Conservation (phyloP, 164 flowering plant species). For the Litsea cubeba region DNA sequence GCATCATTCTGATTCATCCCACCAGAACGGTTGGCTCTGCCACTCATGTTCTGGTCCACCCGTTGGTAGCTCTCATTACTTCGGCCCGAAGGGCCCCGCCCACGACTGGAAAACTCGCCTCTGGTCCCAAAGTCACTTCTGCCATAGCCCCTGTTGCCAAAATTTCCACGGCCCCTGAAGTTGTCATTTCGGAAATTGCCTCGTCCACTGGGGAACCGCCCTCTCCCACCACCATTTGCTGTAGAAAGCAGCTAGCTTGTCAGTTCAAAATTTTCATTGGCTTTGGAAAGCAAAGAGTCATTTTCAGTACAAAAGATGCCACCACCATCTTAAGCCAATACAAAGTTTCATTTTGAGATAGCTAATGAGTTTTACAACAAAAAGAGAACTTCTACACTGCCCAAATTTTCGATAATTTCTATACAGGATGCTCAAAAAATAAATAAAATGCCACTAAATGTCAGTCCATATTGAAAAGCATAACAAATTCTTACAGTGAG, state of each 20-base stretch:
- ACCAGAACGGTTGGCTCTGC: conserved; percentile 36
- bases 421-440: too few relatives aligned
- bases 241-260: conserved; percentile 16
- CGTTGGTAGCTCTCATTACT: conserved; percentile 48
- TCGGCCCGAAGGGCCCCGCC: conserved; percentile 36
- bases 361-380: too few relatives aligned
- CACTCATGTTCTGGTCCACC: conserved; percentile 48
- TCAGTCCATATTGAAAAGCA: too few relatives aligned
- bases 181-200: conserved; percentile 15
- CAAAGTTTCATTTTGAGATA: too few relatives aligned
- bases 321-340: too few relatives aligned
- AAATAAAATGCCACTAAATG: too few relatives aligned
- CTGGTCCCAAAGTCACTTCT: conserved; percentile 55
- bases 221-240: conserved; percentile 37
- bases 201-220: conserved; percentile 34
- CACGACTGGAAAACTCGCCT: conserved; percentile 54
- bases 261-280: not conserved
- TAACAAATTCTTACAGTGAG: too few relatives aligned
- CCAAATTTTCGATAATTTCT: too few relatives aligned
- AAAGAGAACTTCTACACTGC: too few relatives aligned
- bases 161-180: conserved; percentile 35
- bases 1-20: conserved; percentile 5
- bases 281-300: too few relatives aligned
- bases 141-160: conserved; percentile 46
- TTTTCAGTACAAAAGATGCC: too few relatives aligned